A percentile compares a stretch with the other conserved stretches of the same genome.
Evolutionary conservation across 1,284 basidiomycete species (phyloP).

Genomic region (Cryptococcus sp.): DNA sequence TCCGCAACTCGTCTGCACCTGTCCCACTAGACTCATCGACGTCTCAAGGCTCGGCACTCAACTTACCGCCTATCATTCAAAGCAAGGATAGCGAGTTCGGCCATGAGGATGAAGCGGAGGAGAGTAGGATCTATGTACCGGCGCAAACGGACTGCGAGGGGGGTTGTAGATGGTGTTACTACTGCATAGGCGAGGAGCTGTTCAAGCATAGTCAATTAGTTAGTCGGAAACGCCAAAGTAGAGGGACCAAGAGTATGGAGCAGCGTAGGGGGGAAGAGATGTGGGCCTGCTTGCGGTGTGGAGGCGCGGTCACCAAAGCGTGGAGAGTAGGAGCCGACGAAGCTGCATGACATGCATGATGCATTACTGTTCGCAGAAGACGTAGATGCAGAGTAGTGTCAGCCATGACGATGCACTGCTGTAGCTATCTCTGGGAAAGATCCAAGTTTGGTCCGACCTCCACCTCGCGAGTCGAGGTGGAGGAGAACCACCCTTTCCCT

Average conservation of each 20-base stretch:
- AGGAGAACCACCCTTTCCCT: constrained; percentile 5
- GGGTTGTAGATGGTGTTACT: constrained; percentile 82
- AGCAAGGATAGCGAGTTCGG: background rate
- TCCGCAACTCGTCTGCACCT: constrained; percentile 28
- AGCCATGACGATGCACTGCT: constrained; percentile 2
- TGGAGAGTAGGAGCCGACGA: constrained; percentile 30
- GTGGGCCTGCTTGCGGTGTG: constrained; percentile 82
- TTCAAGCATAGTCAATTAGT: constrained; percentile 49
- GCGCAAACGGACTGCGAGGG: constrained; percentile 56
- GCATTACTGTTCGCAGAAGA: background rate
- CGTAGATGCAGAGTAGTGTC: background rate
- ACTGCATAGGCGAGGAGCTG: constrained; percentile 79
- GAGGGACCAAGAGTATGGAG: constrained; percentile 8
- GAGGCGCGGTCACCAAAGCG: constrained; percentile 43
- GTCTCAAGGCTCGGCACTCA: constrained; percentile 25
- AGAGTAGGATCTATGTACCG: constrained; percentile 47
- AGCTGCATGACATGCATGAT: background rate
- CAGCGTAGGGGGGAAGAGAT: constrained; percentile 12
- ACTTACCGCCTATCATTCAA: constrained; percentile 26
- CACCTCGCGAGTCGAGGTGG: constrained; percentile 10
- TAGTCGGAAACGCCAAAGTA: background rate
- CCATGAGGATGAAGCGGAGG: constrained; percentile 24
- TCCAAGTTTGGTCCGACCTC: background rate
- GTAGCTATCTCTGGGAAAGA: background rate
- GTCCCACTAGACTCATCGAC: constrained; percentile 29